Conservation (phyloP, 2,329 filamentous ascomycete genomes). For the Hypomyces perniciosus region DNA sequence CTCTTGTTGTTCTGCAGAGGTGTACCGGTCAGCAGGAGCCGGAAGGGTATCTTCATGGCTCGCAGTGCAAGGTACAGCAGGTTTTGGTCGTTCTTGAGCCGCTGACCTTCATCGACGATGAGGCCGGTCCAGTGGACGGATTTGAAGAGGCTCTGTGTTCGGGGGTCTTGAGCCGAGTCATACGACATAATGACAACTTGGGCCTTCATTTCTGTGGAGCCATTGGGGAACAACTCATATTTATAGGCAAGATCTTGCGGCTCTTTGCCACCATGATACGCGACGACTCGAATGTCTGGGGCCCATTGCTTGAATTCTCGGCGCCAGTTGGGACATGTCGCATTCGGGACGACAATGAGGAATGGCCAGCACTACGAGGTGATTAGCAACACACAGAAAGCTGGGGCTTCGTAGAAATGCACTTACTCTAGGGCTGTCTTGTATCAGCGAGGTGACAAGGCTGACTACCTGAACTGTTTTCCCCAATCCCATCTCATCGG, state of each 20-base stretch:
- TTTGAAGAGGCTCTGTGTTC: conserved; percentile 59
- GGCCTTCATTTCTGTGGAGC: conserved; percentile 64
- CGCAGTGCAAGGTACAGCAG: conserved; percentile 70
- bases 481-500: conserved; percentile 96
- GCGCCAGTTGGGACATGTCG: conserved; percentile 96
- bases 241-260: conserved; percentile 71
- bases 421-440: conserved; percentile 50
- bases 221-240: conserved; percentile 76
- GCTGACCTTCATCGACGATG: conserved; percentile 91
- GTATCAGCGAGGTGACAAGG: conserved; percentile 67
- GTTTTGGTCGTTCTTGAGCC: conserved; percentile 88
- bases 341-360: conserved; percentile 86
- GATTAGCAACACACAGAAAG: conserved; percentile 11
- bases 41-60: conserved; percentile 72
- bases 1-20: conserved; percentile 93
- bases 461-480: conserved; percentile 94
- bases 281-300: conserved; percentile 78
- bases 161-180: conserved; percentile 74
- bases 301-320: conserved; percentile 94
- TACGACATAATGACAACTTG: conserved; percentile 95
- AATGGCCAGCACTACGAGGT: conserved; percentile 72
- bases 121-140: conserved; percentile 77
- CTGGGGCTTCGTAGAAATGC: not conserved
- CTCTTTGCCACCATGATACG: conserved; percentile 75
- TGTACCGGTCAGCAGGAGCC: conserved; percentile 82